phyloP scores from a whole-genome alignment of 352 stramenopile species.

The Phytophthora colocasiae region DNA sequence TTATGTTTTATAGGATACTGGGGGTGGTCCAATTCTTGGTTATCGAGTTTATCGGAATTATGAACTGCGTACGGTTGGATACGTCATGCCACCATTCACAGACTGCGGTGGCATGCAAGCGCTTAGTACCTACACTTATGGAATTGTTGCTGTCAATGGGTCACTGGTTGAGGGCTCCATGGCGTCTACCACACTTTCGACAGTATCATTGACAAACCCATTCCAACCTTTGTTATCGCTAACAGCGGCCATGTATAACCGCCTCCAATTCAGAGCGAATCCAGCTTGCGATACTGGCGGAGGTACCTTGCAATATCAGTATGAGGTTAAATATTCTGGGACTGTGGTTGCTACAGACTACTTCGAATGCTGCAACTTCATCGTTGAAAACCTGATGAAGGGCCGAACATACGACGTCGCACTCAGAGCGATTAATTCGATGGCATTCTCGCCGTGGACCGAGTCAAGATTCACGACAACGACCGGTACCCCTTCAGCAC shows the following conservation, averaged over 20 bases:
- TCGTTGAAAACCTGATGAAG: conserved; percentile 33
- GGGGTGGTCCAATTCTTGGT: conserved; percentile 46
- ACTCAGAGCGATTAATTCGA: conserved; percentile 39
- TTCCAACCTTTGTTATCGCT: conserved; percentile 34
- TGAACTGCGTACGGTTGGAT: conserved; percentile 34
- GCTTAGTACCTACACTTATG: conserved; percentile 53
- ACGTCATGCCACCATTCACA: conserved; percentile 44
- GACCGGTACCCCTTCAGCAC: conserved; percentile 36
- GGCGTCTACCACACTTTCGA: conserved; percentile 35
- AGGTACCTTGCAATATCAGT: conserved; percentile 44
- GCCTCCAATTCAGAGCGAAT: conserved; percentile 46
- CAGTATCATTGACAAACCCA: conserved; percentile 37
- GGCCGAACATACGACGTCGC: conserved; percentile 40
- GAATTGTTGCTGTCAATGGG: conserved; percentile 50
- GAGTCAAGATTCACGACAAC: conserved; percentile 39
- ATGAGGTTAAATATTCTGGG: conserved; percentile 23
- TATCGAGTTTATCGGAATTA: conserved; percentile 75
- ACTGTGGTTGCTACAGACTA: conserved; percentile 22
- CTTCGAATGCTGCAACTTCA: conserved; percentile 57
- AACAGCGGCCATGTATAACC: conserved; percentile 20
- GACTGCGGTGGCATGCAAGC: conserved; percentile 55
- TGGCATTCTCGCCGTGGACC: conserved; percentile 16
- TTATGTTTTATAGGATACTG: conserved; percentile 49
- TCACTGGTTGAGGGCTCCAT: conserved; percentile 47
- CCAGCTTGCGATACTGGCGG: conserved; percentile 54